These are phyloP conservation scores for Pseudopediastrum boryanum DNA, from an alignment of 139 green algal genomes.

Conservation along the genomic window DNA sequence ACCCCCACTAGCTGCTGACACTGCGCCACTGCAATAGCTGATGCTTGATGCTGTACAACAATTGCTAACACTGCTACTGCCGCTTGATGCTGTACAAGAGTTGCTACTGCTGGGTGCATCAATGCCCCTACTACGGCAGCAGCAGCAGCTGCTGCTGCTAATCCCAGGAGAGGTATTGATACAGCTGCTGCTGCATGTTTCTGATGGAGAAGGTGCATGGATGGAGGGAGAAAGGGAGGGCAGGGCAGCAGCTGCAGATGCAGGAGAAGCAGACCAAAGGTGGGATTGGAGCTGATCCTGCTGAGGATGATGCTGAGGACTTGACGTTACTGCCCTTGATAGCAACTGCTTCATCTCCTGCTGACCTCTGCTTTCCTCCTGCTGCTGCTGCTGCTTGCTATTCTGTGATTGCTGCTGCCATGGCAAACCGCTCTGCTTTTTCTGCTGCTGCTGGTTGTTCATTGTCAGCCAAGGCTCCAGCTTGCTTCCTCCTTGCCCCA, in stretches of 20 bases:
- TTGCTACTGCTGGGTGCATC: background rate
- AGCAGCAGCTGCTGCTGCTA: conserved; percentile 13
- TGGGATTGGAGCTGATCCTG: too few relatives aligned
- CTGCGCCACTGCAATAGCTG: conserved; percentile 10
- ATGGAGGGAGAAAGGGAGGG: background rate
- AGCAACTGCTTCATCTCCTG: background rate
- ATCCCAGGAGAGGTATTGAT: background rate
- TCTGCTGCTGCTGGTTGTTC: conserved; percentile 6
- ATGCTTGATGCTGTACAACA: conserved; percentile 2
- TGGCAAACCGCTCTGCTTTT: too few relatives aligned
- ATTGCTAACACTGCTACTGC: conserved; percentile 12
- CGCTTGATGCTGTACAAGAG: background rate
- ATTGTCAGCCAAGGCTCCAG: background rate
- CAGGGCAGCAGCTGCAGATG: background rate
- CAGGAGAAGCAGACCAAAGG: too few relatives aligned
- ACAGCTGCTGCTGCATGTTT: background rate
- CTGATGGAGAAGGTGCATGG: background rate
- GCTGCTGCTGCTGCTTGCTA: conserved; percentile 6
- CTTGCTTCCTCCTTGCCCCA: background rate
- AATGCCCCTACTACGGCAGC: background rate
- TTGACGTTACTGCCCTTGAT: background rate
- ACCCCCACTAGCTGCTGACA: background rate
- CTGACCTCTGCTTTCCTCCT: background rate
- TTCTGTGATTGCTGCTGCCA: background rate
- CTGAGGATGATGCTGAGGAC: background rate